phyloP scores from a whole-genome alignment of 31 red algal species.

The Endocladia muricata region DNA sequence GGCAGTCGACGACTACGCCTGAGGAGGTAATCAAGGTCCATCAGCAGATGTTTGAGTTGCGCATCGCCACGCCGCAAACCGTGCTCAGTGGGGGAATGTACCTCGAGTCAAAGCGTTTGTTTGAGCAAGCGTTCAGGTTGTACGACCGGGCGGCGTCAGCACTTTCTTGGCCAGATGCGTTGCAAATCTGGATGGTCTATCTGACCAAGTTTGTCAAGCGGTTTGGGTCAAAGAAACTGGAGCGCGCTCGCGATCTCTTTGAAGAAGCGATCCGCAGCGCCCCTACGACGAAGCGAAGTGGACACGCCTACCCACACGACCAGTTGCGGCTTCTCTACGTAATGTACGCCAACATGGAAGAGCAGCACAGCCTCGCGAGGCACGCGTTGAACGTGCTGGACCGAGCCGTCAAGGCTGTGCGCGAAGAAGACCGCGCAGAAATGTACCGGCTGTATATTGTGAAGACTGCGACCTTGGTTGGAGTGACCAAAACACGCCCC shows the following conservation, averaged over 20 bases:
- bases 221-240: conserved; percentile 48
- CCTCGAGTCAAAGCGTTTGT: conserved; percentile 56
- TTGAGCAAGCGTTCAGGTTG: conserved; percentile 65
- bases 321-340: conserved; percentile 46
- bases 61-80: conserved; percentile 52
- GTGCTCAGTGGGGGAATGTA: conserved; percentile 60
- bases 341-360: conserved; percentile 83
- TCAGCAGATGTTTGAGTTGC: conserved; percentile 55
- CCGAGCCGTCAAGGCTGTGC: conserved; percentile 42
- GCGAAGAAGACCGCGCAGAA: conserved; percentile 51
- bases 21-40: conserved; percentile 55
- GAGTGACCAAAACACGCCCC: conserved; percentile 47
- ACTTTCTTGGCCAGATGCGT: conserved; percentile 56
- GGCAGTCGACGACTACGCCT: conserved; percentile 34
- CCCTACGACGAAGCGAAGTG: conserved; percentile 25
- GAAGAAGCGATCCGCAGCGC: conserved; percentile 70
- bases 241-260: conserved; percentile 78
- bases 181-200: conserved; percentile 67
- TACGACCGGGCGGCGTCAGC: conserved; percentile 52
- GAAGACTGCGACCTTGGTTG: conserved; percentile 53
- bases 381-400: conserved; percentile 49
- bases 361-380: conserved; percentile 43
- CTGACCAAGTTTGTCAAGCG: conserved; percentile 57
- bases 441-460: conserved; percentile 70
- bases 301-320: conserved; percentile 25